These are phyloP conservation scores for Ogataea angusta DNA, from an alignment of 805 yeast genomes.

Conservation along the genomic window DNA sequence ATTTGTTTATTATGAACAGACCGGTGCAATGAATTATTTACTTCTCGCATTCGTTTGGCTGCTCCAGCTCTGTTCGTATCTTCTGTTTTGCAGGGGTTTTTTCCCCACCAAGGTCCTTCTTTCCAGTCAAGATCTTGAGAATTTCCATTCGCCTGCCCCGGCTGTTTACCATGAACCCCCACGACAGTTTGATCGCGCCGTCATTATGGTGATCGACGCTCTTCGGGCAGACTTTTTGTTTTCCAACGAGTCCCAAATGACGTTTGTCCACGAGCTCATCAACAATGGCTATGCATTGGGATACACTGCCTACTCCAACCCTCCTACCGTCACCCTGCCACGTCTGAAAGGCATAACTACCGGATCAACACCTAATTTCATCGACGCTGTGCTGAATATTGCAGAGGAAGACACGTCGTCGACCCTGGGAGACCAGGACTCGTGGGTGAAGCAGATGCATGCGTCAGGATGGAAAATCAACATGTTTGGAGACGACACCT, in stretches of 20 bases:
- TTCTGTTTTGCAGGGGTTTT: slow-evolving; percentile 75
- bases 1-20: neutral
- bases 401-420: slow-evolving; percentile 83
- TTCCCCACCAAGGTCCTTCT: slow-evolving; percentile 85
- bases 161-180: slow-evolving; percentile 26
- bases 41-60: slow-evolving; percentile 20
- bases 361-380: slow-evolving; percentile 89
- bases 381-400: slow-evolving; percentile 90
- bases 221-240: slow-evolving; percentile 84
- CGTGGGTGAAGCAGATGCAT: slow-evolving; percentile 76
- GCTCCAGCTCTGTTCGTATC: slow-evolving; percentile 50
- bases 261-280: slow-evolving; percentile 61
- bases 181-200: slow-evolving; percentile 60
- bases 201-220: slow-evolving; percentile 90
- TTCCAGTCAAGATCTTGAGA: slow-evolving; percentile 51
- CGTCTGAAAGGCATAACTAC: slow-evolving; percentile 90
- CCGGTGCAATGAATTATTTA: slow-evolving; percentile 13
- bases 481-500: slow-evolving; percentile 96
- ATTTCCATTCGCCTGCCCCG: slow-evolving; percentile 32
- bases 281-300: slow-evolving; percentile 73
- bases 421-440: slow-evolving; percentile 69
- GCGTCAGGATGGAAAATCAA: slow-evolving; percentile 47
- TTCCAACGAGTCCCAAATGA: slow-evolving; percentile 61
- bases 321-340: slow-evolving; percentile 96
- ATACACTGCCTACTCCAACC: slow-evolving; percentile 86